Base-by-base conservation (phyloP, 2,329 filamentous ascomycete genomes). In the Colletotrichum costaricense region DNA sequence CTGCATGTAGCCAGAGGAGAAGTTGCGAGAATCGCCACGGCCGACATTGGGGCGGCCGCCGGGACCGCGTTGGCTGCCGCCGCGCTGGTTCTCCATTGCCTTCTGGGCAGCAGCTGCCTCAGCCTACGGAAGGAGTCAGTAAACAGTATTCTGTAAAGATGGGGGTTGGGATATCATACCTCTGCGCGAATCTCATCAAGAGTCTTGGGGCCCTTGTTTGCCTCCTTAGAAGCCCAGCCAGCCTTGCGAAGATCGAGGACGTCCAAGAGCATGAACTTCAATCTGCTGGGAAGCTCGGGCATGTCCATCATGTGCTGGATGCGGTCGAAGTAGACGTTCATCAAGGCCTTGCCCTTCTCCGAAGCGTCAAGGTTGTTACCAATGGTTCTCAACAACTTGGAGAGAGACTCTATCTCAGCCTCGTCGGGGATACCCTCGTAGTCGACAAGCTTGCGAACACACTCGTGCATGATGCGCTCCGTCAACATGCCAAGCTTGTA, bases 401-500 rank as follows among this genome's bases (percentile, higher is more conserved):
- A 95, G 84, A 99, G 91, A 77, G 95, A 97, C 88, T 99, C 97
- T 74, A 99, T 93, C 83, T 98, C 95, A 67, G 96, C 94, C 85
- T 99, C 97, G 78, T 99, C 97, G 57, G 97, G 97, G 74, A 95
- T 87, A 75, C 94, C 95, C 80, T 96, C 93, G 84, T 97, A 98
- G 85, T 99, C 96, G 77, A 99, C 94, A 76, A 99, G 90, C 85
- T 97, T 98, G 86, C 95, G 93, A 33, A 99, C 95, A 89, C 97
- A 99, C 85, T 98, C 95, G 87, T 99, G 96, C 97, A 99, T 99
- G 85, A 99, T 99, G 82, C 96, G 94, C 84, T 98, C 94, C 74
- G 97, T 99, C 83, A 99, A 90, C 97, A 99, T 99, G 82, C 93
- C 93, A 74, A 99, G 92, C 89, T 98, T 99, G 91, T 97, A 99